Evolutionary conservation across 192 early-diverging fungal species (phyloP), one percentile per base, ranked within the genome.

Genomic region (Irineochytrium annulatum): DNA sequence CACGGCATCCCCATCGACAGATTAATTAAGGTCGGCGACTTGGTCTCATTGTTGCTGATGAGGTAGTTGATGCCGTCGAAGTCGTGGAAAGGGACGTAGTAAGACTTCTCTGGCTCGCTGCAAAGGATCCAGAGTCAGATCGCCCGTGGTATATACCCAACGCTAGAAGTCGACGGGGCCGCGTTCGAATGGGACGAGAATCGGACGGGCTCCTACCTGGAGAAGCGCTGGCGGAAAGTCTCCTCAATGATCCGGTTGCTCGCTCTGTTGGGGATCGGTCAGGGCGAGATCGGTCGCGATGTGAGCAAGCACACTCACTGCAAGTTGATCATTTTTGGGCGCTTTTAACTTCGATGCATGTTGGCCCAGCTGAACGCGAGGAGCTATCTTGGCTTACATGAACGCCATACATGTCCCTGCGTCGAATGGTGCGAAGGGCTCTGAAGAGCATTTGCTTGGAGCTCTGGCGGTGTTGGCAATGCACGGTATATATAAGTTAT

Each of bases 51-150:
- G 13, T 89, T 93, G 29, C 87, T 76, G 57, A 97, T 60, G 55
- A 80, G 82, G 79, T 95, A 99, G 14, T 82, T 74, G 24, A 97
- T 95, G 46, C 94, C 93, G 79, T 99, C 97, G 78, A 99, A 97
- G 73, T 99, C 97, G 30, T 93, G 92, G 46, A 95, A 78, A 34
- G 79, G 89, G 63, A 93, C 82, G 20, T 14, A 14, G 34, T 2
- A 46, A 34, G 30, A 53, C 45, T 70, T 70, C 43, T 74, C 72
- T 1, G 72, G 59, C 34, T 71, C 70, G 17, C 64, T 60, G 26
- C 20, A 11, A 30, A 37, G 39, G 26, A 17, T n/a, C 19, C 34
- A 49, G 5, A 5, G 6, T 62, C 58, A 29, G 24, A 63, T 49
- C 3, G 20, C 29, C 22, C 19, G 0, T n/a, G 5, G 43, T 22